Conservation (phyloP, 2,329 filamentous ascomycete species). For the Fusarium compactum region DNA sequence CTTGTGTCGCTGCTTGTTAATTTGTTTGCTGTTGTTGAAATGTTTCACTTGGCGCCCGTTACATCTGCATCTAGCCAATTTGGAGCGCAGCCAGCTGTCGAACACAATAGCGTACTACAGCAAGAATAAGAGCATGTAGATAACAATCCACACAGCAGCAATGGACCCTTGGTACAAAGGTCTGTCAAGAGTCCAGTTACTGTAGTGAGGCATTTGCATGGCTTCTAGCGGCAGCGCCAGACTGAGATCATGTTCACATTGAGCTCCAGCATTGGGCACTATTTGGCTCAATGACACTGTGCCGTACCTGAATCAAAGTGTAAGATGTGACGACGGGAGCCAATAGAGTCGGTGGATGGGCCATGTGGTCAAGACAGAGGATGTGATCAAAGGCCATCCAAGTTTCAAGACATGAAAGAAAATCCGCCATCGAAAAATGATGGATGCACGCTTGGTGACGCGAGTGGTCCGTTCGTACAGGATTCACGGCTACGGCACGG, state of each 20-base stretch:
- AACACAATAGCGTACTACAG: not conserved
- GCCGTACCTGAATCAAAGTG: not conserved
- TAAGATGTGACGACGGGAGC: conserved; percentile 9
- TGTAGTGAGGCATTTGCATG: not conserved
- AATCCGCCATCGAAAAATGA: conserved; percentile 9
- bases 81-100: not conserved
- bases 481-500: conserved; percentile 14
- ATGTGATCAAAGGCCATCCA: conserved; percentile 22
- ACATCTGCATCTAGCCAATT: not conserved
- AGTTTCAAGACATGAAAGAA: not conserved
- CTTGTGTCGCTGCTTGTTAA: not conserved
- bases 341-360: conserved; percentile 37
- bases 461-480: conserved; percentile 12
- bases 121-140: not conserved
- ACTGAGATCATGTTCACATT: not conserved
- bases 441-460: conserved; percentile 23
- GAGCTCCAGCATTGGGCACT: not conserved
- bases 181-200: not conserved
- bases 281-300: not conserved
- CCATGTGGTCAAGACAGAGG: conserved; percentile 47
- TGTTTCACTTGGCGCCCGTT: not conserved
- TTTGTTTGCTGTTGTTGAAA: not conserved
- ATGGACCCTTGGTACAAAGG: not conserved
- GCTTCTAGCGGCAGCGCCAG: not conserved
- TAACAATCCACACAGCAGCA: not conserved